A percentile compares a stretch with the other conserved stretches of the same genome.
phyloP scores from a whole-genome alignment of 176 grass and related monocot species.

The Phoenix dactylifera region DNA sequence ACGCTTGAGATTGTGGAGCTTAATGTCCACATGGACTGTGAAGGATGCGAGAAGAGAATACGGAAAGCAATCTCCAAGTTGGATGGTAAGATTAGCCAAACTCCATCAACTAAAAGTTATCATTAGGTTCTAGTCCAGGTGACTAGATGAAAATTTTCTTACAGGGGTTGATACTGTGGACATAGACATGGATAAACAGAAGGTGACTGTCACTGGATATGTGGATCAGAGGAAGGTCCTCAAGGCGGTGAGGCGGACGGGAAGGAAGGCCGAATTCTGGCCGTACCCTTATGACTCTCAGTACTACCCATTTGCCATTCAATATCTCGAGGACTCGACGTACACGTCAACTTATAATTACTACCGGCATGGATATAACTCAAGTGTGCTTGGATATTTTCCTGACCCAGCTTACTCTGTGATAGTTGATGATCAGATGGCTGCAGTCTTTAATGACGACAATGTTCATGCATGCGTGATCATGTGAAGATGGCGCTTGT shows the following conservation, averaged over 20 bases:
- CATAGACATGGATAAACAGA: conserved; percentile 79
- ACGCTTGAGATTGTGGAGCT: conserved; percentile 62
- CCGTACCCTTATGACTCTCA: conserved; percentile 38
- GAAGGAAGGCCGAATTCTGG: conserved; percentile 78
- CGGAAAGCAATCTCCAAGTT: conserved; percentile 56
- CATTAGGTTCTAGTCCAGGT: not conserved
- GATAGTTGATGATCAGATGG: conserved; percentile 52
- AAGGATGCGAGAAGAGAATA: conserved; percentile 79
- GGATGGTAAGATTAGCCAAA: conserved; percentile 26
- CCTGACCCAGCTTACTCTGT: conserved; percentile 60
- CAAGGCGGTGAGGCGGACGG: conserved; percentile 64
- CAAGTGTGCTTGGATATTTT: conserved; percentile 42
- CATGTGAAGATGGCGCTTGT: conserved; percentile 33
- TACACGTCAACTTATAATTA: conserved; percentile 54
- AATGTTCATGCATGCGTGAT: conserved; percentile 75
- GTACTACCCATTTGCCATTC: conserved; percentile 72
- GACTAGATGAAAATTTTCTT: not conserved
- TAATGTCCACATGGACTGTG: conserved; percentile 90
- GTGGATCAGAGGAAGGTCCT: conserved; percentile 91
- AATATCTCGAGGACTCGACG: conserved; percentile 64
- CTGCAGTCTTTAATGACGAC: conserved; percentile 63
- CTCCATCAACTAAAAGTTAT: not conserved
- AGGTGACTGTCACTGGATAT: conserved; percentile 74
- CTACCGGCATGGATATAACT: conserved; percentile 71
- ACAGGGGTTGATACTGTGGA: conserved; percentile 58